Evolutionary conservation across 192 early-diverging fungal species (phyloP), one percentile per base, ranked within the genome.

Genomic region (Oehlia diaphana): DNA sequence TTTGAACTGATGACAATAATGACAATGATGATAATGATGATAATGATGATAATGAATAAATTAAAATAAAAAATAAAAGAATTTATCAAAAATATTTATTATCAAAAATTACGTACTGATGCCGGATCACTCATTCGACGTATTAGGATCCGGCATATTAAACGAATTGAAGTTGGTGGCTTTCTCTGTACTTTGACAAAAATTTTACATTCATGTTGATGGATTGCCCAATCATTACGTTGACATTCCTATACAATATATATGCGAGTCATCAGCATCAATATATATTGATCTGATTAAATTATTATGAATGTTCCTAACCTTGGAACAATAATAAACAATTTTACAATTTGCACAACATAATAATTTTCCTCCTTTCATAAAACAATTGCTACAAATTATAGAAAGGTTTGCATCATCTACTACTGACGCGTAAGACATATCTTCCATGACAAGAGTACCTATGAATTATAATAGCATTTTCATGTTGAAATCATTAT

Each of bases 171-270:
- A 28, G 86, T 79, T 9, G 86, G 63, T 28, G 82, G 82, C 33
- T 70, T 72, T 49, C 80, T 72, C 35, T 76, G 39, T 16, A 84
- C 68, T 31, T 49, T 78, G 10, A 63, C 63, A 78, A 81, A 62
- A 19, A 82, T 26, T 28, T 80, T 79, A 62, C 85, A 86, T 81
- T 86, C 84, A 9, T 78, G 42, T 31, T 85, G 83, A 66, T 87
- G 85, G n/a, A 49, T 26, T 65, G 26, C 13, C 83, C 82, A 84
- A 63, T 87, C 85, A 35, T 50, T 39, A 39, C 35, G 23, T 47
- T 83, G 72, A 47, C 84, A 83, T 64, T 65, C 21, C 79, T 80
- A 26, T 23, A 74, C 7, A 44, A 16, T n/a, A 33, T 0, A 53
- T 3, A 50, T 4, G 47, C 12, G 19, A 62, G 10, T 12, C 19